Percentiles rank a stretch among this genome's conserved stretches.
These are phyloP conservation scores for Parsonsia alboflavescens DNA, from an alignment of 257 asterid genomes.

Conservation along the genomic window DNA sequence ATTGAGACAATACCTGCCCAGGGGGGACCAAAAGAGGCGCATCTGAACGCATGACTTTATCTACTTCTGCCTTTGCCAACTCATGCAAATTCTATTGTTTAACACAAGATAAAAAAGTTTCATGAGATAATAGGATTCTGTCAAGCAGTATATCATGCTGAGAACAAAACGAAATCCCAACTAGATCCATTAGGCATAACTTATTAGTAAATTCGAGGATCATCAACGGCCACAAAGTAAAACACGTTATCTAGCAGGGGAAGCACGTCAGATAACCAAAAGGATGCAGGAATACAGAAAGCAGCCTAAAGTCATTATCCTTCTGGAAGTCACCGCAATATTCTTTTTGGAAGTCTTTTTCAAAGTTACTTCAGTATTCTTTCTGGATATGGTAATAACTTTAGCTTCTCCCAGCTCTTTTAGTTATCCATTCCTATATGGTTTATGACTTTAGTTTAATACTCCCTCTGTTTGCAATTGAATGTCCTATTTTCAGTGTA, in stretches of 20 bases:
- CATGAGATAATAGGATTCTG: neutral
- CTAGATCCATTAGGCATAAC: neutral
- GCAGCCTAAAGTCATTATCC: neutral
- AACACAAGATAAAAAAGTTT: slow-evolving; percentile 6
- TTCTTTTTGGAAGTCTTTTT: no score
- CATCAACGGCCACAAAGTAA: neutral
- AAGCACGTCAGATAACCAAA: neutral
- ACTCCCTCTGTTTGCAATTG: no score
- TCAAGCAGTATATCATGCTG: neutral
- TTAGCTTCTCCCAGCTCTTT: no score
- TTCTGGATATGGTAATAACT: neutral
- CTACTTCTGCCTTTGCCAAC: slow-evolving; percentile 68
- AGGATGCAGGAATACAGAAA: neutral
- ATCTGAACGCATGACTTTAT: slow-evolving; percentile 80
- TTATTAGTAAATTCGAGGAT: neutral
- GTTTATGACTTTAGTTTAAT: no score
- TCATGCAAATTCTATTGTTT: slow-evolving; percentile 49
- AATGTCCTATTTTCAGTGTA: no score
- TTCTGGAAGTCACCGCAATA: neutral
- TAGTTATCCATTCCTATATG: no score
- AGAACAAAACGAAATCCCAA: neutral
- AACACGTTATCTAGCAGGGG: neutral
- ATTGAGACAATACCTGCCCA: slow-evolving; percentile 63
- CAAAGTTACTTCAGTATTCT: neutral
- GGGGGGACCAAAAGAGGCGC: slow-evolving; percentile 93